Evolutionary conservation across 2,329 filamentous ascomycete species (phyloP), one percentile per base, ranked within the genome.

Genomic region (Davidsoniella virescens): DNA sequence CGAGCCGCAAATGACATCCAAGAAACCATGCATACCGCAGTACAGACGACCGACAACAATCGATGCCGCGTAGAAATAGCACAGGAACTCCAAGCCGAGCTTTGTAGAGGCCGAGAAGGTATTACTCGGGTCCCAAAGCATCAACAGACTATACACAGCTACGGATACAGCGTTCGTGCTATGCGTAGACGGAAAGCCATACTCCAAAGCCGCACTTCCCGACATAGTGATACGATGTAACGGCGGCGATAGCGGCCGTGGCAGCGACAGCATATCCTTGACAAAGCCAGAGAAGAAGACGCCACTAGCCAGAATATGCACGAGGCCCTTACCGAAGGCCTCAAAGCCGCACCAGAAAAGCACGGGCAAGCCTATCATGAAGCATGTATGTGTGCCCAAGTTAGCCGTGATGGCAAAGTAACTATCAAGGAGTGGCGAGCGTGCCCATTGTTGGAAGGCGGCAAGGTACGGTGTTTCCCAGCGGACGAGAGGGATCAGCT

Each of bases 341-440:
- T 83, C 80, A 65, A 88, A 84, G 49, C 90, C 90, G 60, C 87
- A 94, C 92, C 92, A 98, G 69, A 96, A 96, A 58, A 94, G 75
- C 56, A 96, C 86, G 5, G 92, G 92, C 60, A 98, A 69, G 52
- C 87, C 83, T 57, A 94, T 75, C 88, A 96, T 96, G 71, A 95
- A 98, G 70, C 95, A 96, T 0, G 92, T 98, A 66, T 98, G 92
- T 0, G 92, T 98, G 56, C 92, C 87, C 50, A 96, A 76, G 64
- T 96, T 98, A 55, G 92, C 92, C 0, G 88, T 94, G 56, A 93
- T 86, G 47, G 92, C 90, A 66, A 98, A 98, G 70, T 95, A 98
- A 55, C 86, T 86, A 66, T 98, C 92, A 59, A 96, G 80, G 7
- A 84, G 75, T 1, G 87, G 86, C 17, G 85, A 82, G 60, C 90